A percentile compares a stretch with the other conserved stretches of the same genome.
Conservation (phyloP, 2,329 filamentous ascomycete species). For the Capronia americana region DNA sequence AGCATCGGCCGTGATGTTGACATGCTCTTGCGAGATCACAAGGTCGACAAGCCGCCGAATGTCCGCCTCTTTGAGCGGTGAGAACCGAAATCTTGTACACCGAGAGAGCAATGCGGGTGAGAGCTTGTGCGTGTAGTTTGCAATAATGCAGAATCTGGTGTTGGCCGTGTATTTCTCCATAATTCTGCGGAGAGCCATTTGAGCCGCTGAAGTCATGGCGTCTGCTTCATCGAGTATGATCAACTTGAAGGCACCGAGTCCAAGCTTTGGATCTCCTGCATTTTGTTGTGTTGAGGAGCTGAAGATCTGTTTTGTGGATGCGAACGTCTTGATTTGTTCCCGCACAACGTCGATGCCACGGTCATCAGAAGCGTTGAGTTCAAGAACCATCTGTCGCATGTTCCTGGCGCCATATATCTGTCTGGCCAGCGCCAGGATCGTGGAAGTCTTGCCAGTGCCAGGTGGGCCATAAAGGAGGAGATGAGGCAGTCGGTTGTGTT, state of each 20-base stretch:
- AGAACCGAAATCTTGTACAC: slow-evolving; percentile 95
- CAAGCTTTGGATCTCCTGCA: slow-evolving; percentile 52
- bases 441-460: slow-evolving; percentile 97
- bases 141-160: slow-evolving; percentile 96
- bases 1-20: slow-evolving; percentile 82
- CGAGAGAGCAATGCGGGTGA: slow-evolving; percentile 89
- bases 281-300: slow-evolving; percentile 59
- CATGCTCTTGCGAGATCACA: slow-evolving; percentile 84
- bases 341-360: slow-evolving; percentile 96
- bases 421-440: slow-evolving; percentile 88
- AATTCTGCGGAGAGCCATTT: slow-evolving; percentile 94
- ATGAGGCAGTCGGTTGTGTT: slow-evolving; percentile 91
- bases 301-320: slow-evolving; percentile 90
- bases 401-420: slow-evolving; percentile 91
- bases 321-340: slow-evolving; percentile 99
- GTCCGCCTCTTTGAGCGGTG: slow-evolving; percentile 85
- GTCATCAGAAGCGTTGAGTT: slow-evolving; percentile 96
- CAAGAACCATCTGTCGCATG: slow-evolving; percentile 97
- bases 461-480: slow-evolving; percentile 95
- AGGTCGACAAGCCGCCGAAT: slow-evolving; percentile 85
- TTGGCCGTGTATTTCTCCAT: slow-evolving; percentile 99
- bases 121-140: slow-evolving; percentile 98
- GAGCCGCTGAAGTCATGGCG: slow-evolving; percentile 97
- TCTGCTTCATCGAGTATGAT: slow-evolving; percentile 99
- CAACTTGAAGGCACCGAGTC: slow-evolving; percentile 83